Evolutionary conservation across 106 monocot species (phyloP).

Genomic region (Phalaenopsis aphrodite): DNA sequence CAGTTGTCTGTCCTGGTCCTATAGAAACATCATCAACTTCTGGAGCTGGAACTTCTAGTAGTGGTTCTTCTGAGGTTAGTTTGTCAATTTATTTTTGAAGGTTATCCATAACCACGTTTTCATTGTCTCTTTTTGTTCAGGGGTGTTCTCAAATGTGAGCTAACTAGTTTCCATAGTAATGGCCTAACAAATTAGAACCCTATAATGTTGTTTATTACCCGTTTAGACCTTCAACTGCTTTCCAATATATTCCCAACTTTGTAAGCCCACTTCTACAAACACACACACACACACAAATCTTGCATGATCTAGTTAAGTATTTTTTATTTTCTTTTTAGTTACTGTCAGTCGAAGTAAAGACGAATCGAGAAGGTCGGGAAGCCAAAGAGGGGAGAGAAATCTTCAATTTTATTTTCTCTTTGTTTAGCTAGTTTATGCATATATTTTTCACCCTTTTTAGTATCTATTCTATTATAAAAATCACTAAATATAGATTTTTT

Average conservation of each 20-base stretch:
- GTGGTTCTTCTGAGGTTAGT: slow-evolving; percentile 45
- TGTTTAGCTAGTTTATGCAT: no score
- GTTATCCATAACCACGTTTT: not conserved
- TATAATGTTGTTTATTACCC: not conserved
- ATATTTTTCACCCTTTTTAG: no score
- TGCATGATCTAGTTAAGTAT: not conserved
- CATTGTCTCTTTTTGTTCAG: not conserved
- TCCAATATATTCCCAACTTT: not conserved
- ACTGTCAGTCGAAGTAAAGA: not conserved
- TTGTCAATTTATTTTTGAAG: not conserved
- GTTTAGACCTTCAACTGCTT: not conserved
- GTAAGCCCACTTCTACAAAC: not conserved
- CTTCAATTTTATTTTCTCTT: no score
- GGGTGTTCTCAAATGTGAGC: not conserved
- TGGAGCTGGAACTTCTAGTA: slow-evolving; percentile 33
- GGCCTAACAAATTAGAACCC: not conserved
- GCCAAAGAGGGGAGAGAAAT: no score
- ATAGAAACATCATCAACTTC: slow-evolving; percentile 46
- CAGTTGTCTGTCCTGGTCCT: slow-evolving; percentile 91
- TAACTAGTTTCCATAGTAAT: not conserved
- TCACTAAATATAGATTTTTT: no score
- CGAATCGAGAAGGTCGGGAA: no score
- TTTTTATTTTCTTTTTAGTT: not conserved
- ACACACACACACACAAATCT: not conserved
- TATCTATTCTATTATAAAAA: no score